Percentiles rank a stretch among this genome's conserved stretches.
Evolutionary conservation across 2,329 filamentous ascomycete genomes (phyloP).

Genomic region (Aspergillus felis): DNA sequence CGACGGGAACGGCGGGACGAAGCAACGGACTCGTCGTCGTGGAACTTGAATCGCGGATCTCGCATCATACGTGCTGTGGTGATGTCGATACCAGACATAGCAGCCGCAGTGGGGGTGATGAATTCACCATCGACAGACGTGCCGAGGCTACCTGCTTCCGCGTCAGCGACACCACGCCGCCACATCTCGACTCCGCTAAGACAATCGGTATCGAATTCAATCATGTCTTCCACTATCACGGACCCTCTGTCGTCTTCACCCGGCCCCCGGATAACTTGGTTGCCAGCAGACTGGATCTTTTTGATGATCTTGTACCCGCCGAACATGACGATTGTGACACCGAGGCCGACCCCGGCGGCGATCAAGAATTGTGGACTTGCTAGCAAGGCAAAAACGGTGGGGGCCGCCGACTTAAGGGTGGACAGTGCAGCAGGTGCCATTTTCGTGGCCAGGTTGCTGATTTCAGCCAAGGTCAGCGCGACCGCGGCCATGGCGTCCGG

Average conservation of each 20-base stretch:
- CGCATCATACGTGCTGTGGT: slow-evolving; percentile 27
- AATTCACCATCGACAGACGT: slow-evolving; percentile 65
- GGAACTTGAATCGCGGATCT: slow-evolving; percentile 33
- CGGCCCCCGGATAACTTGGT: slow-evolving; percentile 8
- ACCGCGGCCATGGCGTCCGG: slow-evolving; percentile 93
- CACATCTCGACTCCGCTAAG: slow-evolving; percentile 59
- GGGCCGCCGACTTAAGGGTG: slow-evolving; percentile 74
- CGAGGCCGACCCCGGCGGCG: slow-evolving; percentile 80
- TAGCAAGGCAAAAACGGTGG: slow-evolving; percentile 80
- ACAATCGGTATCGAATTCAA: slow-evolving; percentile 49
- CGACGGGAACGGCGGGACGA: slow-evolving; percentile 35
- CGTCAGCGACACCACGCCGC: slow-evolving; percentile 61
- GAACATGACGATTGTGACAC: slow-evolving; percentile 92
- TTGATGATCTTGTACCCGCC: slow-evolving; percentile 98
- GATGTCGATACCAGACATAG: slow-evolving; percentile 43
- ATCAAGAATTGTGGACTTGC: slow-evolving; percentile 93
- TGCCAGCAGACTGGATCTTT: slow-evolving; percentile 56
- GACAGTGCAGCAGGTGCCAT: slow-evolving; percentile 77
- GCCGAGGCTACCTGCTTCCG: slow-evolving; percentile 50
- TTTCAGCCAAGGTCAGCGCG: slow-evolving; percentile 84
- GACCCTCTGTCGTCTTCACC: slow-evolving; percentile 11
- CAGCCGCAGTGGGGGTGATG: slow-evolving; percentile 56
- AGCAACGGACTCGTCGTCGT: slow-evolving; percentile 31
- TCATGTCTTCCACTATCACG: slow-evolving; percentile 52
- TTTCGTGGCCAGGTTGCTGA: slow-evolving; percentile 75